These are phyloP conservation scores for Aegilops speltoides DNA, from an alignment of 176 grass and related monocot genomes.

Conservation along the genomic window DNA sequence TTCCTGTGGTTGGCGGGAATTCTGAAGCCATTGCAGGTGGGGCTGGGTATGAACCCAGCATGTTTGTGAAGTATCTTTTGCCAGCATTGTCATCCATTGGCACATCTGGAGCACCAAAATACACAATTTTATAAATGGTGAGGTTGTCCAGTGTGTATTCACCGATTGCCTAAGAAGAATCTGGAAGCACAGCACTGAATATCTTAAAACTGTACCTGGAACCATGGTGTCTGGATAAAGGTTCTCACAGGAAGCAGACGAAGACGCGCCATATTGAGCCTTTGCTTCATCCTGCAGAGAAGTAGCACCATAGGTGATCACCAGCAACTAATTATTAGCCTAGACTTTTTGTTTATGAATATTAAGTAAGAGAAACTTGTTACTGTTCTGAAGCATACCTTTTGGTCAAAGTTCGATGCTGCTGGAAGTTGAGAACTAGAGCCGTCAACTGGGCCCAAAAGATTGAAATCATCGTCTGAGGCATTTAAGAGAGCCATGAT, in stretches of 20 bases:
- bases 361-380: background rate
- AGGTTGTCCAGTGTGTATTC: background rate
- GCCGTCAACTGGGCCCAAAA: slow-evolving; percentile 18
- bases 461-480: slow-evolving; percentile 57
- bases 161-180: background rate
- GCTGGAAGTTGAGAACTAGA: slow-evolving; percentile 29
- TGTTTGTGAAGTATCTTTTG: slow-evolving; percentile 51
- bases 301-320: background rate
- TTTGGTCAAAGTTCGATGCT: slow-evolving; percentile 29
- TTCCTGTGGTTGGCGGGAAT: slow-evolving; percentile 38
- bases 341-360: background rate
- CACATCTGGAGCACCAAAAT: slow-evolving; percentile 27
- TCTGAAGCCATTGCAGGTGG: slow-evolving; percentile 71
- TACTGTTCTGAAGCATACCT: slow-evolving; percentile 43
- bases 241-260: slow-evolving; percentile 24
- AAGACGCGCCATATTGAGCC: slow-evolving; percentile 29
- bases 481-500: slow-evolving; percentile 66
- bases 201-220: slow-evolving; percentile 43
- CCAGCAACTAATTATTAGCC: background rate
- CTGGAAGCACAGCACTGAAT: background rate
- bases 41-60: slow-evolving; percentile 71
- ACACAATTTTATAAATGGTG: background rate
- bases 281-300: slow-evolving; percentile 40
- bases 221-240: slow-evolving; percentile 27
- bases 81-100: slow-evolving; percentile 39